Conservation (phyloP, 495 filamentous ascomycete genomes). For the Evernia prunastri region DNA sequence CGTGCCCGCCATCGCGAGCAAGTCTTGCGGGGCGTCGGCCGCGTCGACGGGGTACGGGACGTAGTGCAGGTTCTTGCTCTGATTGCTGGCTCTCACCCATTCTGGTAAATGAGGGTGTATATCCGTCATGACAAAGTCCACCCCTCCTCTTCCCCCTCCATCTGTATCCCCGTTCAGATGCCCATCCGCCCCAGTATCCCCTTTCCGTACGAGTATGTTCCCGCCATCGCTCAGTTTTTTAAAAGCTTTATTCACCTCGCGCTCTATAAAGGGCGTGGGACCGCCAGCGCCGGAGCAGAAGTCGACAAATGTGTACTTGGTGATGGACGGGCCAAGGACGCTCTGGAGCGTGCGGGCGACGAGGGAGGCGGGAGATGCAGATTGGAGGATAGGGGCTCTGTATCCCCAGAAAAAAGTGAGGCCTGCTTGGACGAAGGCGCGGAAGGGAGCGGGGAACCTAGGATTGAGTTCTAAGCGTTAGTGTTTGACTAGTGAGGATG, state of each 20-base stretch:
- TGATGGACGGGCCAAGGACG: constrained; percentile 36
- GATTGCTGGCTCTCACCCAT: constrained; percentile 49
- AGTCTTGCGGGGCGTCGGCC: constrained; percentile 40
- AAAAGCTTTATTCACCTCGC: constrained; percentile 39
- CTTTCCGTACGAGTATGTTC: neutral
- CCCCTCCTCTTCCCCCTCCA: constrained; percentile 25
- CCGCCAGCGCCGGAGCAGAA: constrained; percentile 71
- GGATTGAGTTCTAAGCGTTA: neutral
- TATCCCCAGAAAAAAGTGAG: constrained; percentile 35
- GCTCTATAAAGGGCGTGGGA: constrained; percentile 58
- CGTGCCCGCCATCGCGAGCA: constrained; percentile 30
- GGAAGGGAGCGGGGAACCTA: constrained; percentile 29
- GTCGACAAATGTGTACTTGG: constrained; percentile 56
- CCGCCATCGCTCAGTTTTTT: constrained; percentile 25
- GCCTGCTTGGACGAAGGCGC: constrained; percentile 30
- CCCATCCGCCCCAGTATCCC: constrained; percentile 1
- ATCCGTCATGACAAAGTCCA: constrained; percentile 64
- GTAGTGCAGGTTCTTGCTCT: constrained; percentile 49
- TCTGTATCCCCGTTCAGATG: constrained; percentile 21
- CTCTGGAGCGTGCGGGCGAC: constrained; percentile 35
- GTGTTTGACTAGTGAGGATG: constrained; percentile 2
- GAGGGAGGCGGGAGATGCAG: constrained; percentile 29
- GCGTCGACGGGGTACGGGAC: constrained; percentile 57
- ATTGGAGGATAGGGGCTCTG: constrained; percentile 25
- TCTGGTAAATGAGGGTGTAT: constrained; percentile 56